These are phyloP conservation scores for Penicillium sp. DNA, from an alignment of 2,329 filamentous ascomycete genomes.

Conservation along the genomic window DNA sequence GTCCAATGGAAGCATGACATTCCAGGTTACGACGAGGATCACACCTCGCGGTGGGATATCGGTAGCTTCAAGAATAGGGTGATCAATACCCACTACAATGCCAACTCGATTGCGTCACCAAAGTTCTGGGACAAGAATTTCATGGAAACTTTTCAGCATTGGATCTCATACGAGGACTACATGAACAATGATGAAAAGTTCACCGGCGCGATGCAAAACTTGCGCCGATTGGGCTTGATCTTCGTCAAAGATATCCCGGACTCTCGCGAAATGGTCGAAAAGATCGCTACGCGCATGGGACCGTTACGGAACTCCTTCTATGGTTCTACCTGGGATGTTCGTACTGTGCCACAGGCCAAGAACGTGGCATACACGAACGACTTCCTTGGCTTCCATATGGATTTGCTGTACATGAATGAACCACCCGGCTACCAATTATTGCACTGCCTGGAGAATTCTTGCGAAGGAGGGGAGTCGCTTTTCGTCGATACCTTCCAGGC, in stretches of 20 bases:
- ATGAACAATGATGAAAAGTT: slow-evolving; percentile 57
- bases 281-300: slow-evolving; percentile 67
- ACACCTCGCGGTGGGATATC: slow-evolving; percentile 35
- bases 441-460: slow-evolving; percentile 79
- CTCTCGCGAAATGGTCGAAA: slow-evolving; percentile 58
- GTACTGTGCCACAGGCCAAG: slow-evolving; percentile 71
- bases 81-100: slow-evolving; percentile 19
- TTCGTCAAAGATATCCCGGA: slow-evolving; percentile 71
- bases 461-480: slow-evolving; percentile 72
- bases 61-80: slow-evolving; percentile 11
- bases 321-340: slow-evolving; percentile 83
- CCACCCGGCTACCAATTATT: slow-evolving; percentile 79
- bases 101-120: slow-evolving; percentile 25
- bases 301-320: slow-evolving; percentile 83
- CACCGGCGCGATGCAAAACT: slow-evolving; percentile 54
- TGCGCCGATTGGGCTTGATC: slow-evolving; percentile 65
- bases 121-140: slow-evolving; percentile 34
- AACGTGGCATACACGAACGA: slow-evolving; percentile 87
- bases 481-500: slow-evolving; percentile 72
- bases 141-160: slow-evolving; percentile 45
- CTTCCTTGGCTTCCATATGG: slow-evolving; percentile 84
- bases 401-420: slow-evolving; percentile 76
- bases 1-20: slow-evolving; percentile 60
- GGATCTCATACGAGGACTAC: slow-evolving; percentile 66
- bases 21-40: slow-evolving; percentile 37